Evolutionary conservation across 148 eudicot genomes (phyloP).

Genomic region (Spergularia bocconei): DNA sequence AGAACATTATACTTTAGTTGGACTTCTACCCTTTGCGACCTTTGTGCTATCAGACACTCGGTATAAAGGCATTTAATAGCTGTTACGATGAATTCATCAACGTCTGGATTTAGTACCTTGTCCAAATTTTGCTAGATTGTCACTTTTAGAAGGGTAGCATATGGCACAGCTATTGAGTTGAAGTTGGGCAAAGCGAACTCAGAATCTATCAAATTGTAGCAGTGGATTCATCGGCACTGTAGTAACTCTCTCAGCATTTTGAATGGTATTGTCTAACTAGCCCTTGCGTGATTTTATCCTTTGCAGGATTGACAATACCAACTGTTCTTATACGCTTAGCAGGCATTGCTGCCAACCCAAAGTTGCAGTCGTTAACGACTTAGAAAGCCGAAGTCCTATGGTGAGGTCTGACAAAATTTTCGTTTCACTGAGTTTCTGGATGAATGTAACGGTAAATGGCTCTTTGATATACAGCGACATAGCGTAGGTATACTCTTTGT

Average conservation of each 20-base stretch:
- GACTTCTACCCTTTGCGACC: no score
- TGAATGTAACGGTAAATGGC: slow-evolving; percentile 11
- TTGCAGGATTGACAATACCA: slow-evolving; percentile 14
- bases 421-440: neutral
- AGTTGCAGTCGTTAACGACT: slow-evolving; percentile 16
- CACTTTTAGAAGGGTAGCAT: neutral
- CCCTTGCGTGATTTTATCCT: neutral
- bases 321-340: neutral
- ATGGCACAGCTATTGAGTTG: neutral
- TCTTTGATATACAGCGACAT: neutral
- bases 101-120: no score
- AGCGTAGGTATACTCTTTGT: slow-evolving; percentile 3
- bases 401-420: slow-evolving; percentile 1
- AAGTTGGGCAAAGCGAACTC: neutral
- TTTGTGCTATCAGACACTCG: no score
- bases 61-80: no score
- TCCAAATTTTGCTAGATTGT: no score
- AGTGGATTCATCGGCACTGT: neutral
- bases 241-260: neutral
- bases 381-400: slow-evolving; percentile 2
- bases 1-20: no score
- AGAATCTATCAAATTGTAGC: neutral
- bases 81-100: no score
- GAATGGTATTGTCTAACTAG: neutral
- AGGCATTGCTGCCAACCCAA: slow-evolving; percentile 7